Evolutionary conservation across 169 alveolate genomes (phyloP), one percentile per base, ranked within the genome.

Genomic region (Plasmodium vivax): DNA sequence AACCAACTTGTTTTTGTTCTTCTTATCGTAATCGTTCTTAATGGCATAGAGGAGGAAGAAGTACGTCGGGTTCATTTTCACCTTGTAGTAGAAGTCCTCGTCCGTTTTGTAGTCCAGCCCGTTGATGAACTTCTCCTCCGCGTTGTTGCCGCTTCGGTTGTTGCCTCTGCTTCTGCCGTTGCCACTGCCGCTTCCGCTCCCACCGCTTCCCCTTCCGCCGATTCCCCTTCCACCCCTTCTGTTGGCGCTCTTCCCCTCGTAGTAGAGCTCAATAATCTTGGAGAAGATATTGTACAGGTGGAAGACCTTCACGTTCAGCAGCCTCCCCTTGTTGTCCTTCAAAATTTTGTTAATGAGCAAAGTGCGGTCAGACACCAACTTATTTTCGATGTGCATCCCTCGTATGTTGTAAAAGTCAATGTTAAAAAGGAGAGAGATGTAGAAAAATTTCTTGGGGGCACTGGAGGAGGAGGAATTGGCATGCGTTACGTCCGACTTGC

Each of bases 321-420:
- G 27, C 54, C 75, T 88, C 10, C 94, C 94, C 47, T 88, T 88
- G 36, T 58, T 88, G 43, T 88, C 94, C 51, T 71, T 88, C 43
- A 88, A 27, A n/a, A 88, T 32, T 30, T 68, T 54, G 41, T 81
- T 88, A 43, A 88, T 62, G 30, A 34, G n/a, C 12, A 88, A 30
- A 10, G 83, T 88, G 27, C 94, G 62, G 41, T 88, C 80, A 0
- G 94, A 88, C 34, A 77, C 10, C 45, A 88, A 19, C 72, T 79
- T 88, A 88, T 88, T 88, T 88, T 81, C 94, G 62, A 88, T 88
- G 82, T 88, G 81, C 82, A 88, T 80, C 4, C 94, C 94, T 80
- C 83, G 81, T 14, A 88, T 62, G 75, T 88, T 88, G 23, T 79
- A 88, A 80, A 79, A 88, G 38, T 88, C 94, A 19, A 80, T 43